A percentile compares a stretch with the other conserved stretches of the same genome.
Conservation (phyloP, 768 basidiomycete species). For the Leucocoprinus leucothites region DNA sequence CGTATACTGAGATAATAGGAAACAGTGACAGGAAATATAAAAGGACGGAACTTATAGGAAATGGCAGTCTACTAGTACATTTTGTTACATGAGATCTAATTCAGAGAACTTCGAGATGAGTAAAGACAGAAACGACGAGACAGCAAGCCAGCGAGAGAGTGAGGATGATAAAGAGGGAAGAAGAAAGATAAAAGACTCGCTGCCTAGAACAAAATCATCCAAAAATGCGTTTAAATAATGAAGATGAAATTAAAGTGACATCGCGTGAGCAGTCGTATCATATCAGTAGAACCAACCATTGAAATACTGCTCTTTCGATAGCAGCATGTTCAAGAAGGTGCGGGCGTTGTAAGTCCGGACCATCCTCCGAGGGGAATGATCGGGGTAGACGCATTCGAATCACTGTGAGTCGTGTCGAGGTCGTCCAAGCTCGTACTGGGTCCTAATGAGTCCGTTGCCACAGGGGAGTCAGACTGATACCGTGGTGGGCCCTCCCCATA, state of each 20-base stretch:
- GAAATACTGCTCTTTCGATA: no score
- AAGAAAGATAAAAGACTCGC: not conserved
- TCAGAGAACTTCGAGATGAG: not conserved
- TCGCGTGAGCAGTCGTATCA: no score
- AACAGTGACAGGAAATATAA: not conserved
- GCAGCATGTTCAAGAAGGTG: not conserved
- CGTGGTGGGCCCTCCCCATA: not conserved
- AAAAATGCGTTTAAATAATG: not conserved
- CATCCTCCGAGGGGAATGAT: not conserved
- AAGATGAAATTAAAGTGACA: not conserved
- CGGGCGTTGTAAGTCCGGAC: conserved; percentile 4
- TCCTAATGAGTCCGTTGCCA: not conserved
- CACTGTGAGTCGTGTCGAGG: not conserved
- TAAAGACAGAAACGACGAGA: not conserved
- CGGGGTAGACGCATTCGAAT: not conserved
- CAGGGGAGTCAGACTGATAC: not conserved
- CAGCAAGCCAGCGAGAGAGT: no score
- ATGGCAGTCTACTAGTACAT: conserved; percentile 6
- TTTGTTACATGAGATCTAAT: conserved; percentile 7
- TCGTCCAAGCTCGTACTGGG: not conserved
- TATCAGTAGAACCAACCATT: not conserved
- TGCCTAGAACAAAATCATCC: not conserved
- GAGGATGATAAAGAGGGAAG: not conserved
- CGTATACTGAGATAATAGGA: not conserved
- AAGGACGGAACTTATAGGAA: not conserved